A percentile compares a stretch with the other conserved stretches of the same genome.
Evolutionary conservation across 441 rosid genomes (phyloP).

Genomic region (Pelargonium fulgidum): DNA sequence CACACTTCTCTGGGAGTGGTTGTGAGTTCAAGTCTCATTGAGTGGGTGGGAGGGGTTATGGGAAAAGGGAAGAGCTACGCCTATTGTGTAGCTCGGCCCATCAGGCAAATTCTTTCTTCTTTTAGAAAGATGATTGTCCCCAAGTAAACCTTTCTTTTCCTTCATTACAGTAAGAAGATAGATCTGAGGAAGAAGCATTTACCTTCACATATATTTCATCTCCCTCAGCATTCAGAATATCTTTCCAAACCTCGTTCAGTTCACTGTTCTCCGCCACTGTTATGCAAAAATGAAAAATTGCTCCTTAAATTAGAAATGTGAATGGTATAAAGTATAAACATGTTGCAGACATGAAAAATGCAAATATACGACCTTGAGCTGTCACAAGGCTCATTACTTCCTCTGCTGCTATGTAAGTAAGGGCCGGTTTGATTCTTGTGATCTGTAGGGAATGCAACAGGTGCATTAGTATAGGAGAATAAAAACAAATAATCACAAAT

Average conservation of each 20-base stretch:
- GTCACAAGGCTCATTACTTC: conserved; percentile 97
- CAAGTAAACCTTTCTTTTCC: too few relatives aligned
- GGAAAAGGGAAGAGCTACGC: too few relatives aligned
- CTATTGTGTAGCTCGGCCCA: too few relatives aligned
- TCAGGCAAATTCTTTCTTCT: too few relatives aligned
- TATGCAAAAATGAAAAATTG: conserved; percentile 17
- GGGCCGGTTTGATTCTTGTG: conserved; percentile 67
- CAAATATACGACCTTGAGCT: conserved; percentile 64
- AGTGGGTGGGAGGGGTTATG: too few relatives aligned
- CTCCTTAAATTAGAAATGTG: conserved; percentile 4
- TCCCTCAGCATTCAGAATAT: conserved; percentile 85
- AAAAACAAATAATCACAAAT: not conserved
- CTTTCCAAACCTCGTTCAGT: conserved; percentile 90
- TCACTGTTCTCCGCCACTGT: conserved; percentile 80
- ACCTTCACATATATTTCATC: conserved; percentile 96
- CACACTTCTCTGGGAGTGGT: too few relatives aligned
- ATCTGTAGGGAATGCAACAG: conserved; percentile 41
- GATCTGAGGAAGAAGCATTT: not conserved
- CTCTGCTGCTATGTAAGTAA: conserved; percentile 82
- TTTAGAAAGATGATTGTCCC: too few relatives aligned
- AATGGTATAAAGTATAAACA: conserved; percentile 3
- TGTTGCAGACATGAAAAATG: conserved; percentile 10
- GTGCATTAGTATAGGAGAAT: conserved; percentile 12
- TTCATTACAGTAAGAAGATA: too few relatives aligned
- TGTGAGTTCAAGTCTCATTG: too few relatives aligned